Evolutionary conservation across 108 stramenopile genomes (phyloP).

Genomic region (Nannochloropsis granulata): DNA sequence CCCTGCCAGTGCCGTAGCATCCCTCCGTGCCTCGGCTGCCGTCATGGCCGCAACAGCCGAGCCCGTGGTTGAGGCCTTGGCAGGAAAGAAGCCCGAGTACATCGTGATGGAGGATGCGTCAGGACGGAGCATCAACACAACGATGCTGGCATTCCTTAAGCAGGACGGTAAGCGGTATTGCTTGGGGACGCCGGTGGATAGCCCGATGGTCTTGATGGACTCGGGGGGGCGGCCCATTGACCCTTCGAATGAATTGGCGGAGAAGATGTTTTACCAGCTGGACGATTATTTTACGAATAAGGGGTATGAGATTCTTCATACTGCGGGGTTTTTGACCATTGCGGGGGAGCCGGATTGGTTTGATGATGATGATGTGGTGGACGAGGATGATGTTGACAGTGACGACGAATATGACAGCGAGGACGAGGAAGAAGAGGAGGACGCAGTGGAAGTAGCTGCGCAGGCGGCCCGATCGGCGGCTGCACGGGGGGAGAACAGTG

Average conservation of each 20-base stretch:
- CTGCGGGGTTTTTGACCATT: background rate
- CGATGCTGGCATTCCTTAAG: background rate
- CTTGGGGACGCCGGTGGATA: background rate
- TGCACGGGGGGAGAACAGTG: background rate
- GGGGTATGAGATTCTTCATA: background rate
- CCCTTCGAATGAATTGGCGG: background rate
- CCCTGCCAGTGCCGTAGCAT: background rate
- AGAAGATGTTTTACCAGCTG: background rate
- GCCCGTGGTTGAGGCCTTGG: background rate
- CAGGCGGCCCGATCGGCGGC: background rate
- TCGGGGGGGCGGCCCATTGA: background rate
- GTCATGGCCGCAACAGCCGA: background rate
- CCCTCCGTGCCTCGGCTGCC: background rate
- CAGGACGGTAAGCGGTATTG: background rate
- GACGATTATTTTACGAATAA: background rate
- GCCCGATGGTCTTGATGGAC: background rate
- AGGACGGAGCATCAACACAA: background rate
- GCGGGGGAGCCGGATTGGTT: background rate
- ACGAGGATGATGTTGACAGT: background rate
- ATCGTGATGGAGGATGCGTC: background rate
- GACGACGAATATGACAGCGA: background rate
- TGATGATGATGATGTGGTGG: background rate
- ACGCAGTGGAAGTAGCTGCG: background rate
- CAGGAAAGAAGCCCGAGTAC: background rate
- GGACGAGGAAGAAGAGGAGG: background rate